Evolutionary conservation across 148 eudicot species (phyloP).

Genomic region (Rhododendron simsii): DNA sequence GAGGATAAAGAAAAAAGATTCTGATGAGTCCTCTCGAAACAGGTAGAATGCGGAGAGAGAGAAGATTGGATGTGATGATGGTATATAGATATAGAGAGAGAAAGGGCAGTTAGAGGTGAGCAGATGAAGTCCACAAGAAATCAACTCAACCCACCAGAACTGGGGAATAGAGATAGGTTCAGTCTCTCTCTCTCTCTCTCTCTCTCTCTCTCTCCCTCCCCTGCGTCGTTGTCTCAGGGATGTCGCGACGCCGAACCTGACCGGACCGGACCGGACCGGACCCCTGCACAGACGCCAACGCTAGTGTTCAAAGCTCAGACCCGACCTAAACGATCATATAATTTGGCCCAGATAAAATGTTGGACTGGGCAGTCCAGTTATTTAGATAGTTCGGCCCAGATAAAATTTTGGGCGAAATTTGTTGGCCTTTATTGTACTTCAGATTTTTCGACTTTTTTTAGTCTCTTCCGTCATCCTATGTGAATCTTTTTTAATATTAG

Average conservation of each 20-base stretch:
- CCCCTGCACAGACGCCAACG: background rate
- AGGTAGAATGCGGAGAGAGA: background rate
- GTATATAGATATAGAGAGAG: background rate
- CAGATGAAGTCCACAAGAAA: background rate
- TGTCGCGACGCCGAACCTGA: background rate
- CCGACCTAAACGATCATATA: background rate
- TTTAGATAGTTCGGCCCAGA: background rate
- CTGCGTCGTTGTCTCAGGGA: background rate
- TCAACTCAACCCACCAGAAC: conserved; percentile 4
- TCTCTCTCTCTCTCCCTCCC: background rate
- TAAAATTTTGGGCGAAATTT: background rate
- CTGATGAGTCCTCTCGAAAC: background rate
- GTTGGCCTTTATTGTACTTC: background rate
- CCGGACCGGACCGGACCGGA: background rate
- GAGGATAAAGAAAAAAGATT: background rate
- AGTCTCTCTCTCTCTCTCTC: background rate
- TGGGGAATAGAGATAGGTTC: background rate
- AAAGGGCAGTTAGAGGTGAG: background rate
- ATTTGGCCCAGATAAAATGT: background rate
- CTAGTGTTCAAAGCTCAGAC: background rate
- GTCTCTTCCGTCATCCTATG: background rate
- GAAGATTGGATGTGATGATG: background rate
- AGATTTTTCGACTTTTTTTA: background rate
- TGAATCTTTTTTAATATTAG: background rate
- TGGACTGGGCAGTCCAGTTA: background rate